Percentiles rank a stretch among this genome's conserved stretches.
These are phyloP conservation scores for Xylaria telfairii DNA, from an alignment of 495 filamentous ascomycete species.

Conservation along the genomic window DNA sequence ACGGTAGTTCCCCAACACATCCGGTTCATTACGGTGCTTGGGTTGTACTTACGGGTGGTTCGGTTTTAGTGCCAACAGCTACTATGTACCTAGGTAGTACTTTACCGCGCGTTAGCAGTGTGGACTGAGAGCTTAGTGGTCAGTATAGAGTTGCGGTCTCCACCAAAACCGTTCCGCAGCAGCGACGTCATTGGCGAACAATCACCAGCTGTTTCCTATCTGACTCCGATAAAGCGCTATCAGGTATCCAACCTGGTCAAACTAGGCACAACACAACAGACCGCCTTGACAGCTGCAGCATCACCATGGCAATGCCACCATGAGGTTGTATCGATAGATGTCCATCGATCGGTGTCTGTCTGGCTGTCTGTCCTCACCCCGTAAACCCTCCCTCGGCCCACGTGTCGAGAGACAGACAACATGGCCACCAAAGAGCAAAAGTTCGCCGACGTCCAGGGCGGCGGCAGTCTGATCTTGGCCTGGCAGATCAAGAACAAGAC, in stretches of 20 bases:
- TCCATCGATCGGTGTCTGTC: not conserved
- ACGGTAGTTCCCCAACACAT: too few species aligned
- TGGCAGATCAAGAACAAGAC: conserved; percentile 89
- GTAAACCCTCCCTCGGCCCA: not conserved
- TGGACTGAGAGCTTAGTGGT: too few species aligned
- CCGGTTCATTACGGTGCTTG: too few species aligned
- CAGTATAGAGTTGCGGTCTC: not conserved
- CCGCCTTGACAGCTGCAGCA: not conserved
- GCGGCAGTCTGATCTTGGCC: conserved; percentile 90
- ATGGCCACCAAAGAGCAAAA: conserved; percentile 56
- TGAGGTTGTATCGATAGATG: not conserved
- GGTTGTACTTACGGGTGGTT: too few species aligned
- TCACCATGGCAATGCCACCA: conserved; percentile 7
- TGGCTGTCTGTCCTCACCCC: not conserved
- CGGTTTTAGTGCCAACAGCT: too few species aligned
- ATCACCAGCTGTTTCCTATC: not conserved
- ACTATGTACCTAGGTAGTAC: too few species aligned
- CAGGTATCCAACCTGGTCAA: not conserved
- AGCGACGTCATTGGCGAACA: conserved; percentile 24
- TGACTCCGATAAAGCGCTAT: conserved; percentile 4
- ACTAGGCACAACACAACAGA: not conserved
- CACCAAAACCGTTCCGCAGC: conserved; percentile 16
- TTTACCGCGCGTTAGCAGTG: too few species aligned
- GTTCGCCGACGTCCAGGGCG: conserved; percentile 83
- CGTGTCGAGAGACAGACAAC: conserved; percentile 28